phyloP scores from a whole-genome alignment of 192 early-diverging fungal genomes.

The Entomortierella chlamydospora region DNA sequence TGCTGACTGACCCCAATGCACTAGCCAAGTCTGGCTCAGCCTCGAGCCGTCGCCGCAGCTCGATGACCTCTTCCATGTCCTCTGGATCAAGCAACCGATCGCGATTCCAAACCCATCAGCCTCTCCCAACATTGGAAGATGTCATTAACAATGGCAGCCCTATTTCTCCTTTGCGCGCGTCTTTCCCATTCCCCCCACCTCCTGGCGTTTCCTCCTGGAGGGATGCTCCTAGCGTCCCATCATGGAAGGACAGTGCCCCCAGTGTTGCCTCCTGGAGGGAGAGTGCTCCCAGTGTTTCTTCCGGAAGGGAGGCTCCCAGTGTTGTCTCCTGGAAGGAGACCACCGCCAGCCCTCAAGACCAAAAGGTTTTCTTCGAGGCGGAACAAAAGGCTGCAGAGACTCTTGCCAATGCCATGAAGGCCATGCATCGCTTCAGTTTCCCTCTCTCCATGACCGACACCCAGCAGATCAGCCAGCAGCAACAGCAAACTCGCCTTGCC shows the following conservation, averaged over 20 bases:
- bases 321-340: slow-evolving; percentile 34
- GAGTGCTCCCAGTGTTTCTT: too few relatives aligned
- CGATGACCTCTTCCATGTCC: slow-evolving; percentile 39
- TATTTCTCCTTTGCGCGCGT: slow-evolving; percentile 38
- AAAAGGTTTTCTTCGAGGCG: slow-evolving; percentile 46
- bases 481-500: slow-evolving; percentile 30
- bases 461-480: slow-evolving; percentile 30
- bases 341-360: slow-evolving; percentile 27
- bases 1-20: slow-evolving; percentile 32
- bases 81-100: slow-evolving; percentile 37
- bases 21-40: slow-evolving; percentile 18
- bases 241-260: too few relatives aligned
- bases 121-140: slow-evolving; percentile 27
- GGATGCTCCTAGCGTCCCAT: too few relatives aligned
- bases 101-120: slow-evolving; percentile 40
- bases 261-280: too few relatives aligned
- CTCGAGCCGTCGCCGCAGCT: slow-evolving; percentile 42
- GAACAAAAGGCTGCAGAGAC: slow-evolving; percentile 53
- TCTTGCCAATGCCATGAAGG: slow-evolving; percentile 51
- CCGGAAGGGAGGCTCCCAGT: too few relatives aligned
- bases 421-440: slow-evolving; percentile 50
- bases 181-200: slow-evolving; percentile 46
- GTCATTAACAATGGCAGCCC: slow-evolving; percentile 19
- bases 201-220: slow-evolving; percentile 29
- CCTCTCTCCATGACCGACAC: slow-evolving; percentile 27